Evolutionary conservation across 371 early-diverging fungal species (phyloP).

Genomic region (Circinella umbellata): DNA sequence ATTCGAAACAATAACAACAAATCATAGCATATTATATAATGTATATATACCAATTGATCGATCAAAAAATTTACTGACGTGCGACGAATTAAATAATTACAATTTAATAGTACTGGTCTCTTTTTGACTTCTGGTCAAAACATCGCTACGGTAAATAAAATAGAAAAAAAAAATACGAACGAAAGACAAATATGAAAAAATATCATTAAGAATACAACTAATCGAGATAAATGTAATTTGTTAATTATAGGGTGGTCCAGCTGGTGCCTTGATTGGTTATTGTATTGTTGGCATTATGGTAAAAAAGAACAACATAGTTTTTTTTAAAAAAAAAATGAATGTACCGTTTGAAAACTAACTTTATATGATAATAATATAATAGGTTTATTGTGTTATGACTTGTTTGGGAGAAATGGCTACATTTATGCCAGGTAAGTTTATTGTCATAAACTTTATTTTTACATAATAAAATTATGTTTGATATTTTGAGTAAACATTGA

Average conservation of each 20-base stretch:
- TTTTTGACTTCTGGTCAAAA: constrained; percentile 84
- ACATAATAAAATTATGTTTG: too few species aligned
- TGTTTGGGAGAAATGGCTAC: constrained; percentile 87
- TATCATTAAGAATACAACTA: too few species aligned
- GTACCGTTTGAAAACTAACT: too few species aligned
- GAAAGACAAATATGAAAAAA: not conserved
- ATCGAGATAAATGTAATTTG: not conserved
- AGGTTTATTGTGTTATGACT: constrained; percentile 73
- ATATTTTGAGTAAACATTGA: too few species aligned
- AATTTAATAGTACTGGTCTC: constrained; percentile 73
- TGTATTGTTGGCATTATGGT: constrained; percentile 69
- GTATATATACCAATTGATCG: too few species aligned
- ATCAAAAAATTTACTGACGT: too few species aligned
- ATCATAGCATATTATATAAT: too few species aligned
- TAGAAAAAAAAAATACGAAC: too few species aligned
- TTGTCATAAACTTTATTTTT: too few species aligned
- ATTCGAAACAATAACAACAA: not conserved
- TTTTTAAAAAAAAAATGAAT: too few species aligned
- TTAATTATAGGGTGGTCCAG: constrained; percentile 49
- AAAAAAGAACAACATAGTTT: not conserved
- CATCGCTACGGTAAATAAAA: constrained; percentile 49
- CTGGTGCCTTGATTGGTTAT: constrained; percentile 53
- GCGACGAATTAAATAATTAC: too few species aligned
- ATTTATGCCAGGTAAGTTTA: constrained; percentile 60
- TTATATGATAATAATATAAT: not conserved